phyloP scores from a whole-genome alignment of 331 rosid species.

The Rhamnella rubrinervis region DNA sequence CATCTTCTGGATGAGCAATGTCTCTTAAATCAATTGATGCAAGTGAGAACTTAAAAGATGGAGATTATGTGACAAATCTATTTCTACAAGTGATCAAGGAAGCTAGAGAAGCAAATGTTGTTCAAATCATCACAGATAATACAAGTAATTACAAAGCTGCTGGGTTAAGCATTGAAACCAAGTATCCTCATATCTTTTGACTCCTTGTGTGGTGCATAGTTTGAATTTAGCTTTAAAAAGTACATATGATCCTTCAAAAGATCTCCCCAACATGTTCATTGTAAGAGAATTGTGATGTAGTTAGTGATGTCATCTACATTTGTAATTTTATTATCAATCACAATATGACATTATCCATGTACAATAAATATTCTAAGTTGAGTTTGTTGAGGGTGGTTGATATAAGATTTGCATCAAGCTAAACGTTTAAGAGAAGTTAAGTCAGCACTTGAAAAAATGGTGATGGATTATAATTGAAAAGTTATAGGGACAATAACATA shows the following conservation, averaged over 20 bases:
- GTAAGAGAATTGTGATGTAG: not conserved
- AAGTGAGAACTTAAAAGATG: no score
- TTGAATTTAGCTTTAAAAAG: not conserved
- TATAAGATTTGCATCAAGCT: slow-evolving; percentile 3
- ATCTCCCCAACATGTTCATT: not conserved
- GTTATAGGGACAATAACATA: not conserved
- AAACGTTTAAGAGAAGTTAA: slow-evolving; percentile 1
- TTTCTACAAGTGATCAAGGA: not conserved
- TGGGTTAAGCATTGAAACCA: not conserved
- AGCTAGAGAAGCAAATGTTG: not conserved
- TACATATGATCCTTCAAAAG: not conserved
- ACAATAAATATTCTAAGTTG: no score
- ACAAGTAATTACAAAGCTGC: not conserved
- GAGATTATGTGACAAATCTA: not conserved
- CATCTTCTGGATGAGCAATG: no score
- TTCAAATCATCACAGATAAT: slow-evolving; percentile 2
- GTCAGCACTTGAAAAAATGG: not conserved
- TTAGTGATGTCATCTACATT: not conserved
- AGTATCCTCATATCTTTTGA: not conserved
- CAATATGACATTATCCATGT: not conserved
- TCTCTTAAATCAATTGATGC: no score
- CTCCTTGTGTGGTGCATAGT: not conserved
- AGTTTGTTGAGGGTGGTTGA: not conserved
- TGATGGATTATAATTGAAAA: slow-evolving; percentile 1
- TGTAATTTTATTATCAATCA: not conserved